Evolutionary conservation across 1,139 yeast species (phyloP).

Genomic region (Blastobotrys persicus): DNA sequence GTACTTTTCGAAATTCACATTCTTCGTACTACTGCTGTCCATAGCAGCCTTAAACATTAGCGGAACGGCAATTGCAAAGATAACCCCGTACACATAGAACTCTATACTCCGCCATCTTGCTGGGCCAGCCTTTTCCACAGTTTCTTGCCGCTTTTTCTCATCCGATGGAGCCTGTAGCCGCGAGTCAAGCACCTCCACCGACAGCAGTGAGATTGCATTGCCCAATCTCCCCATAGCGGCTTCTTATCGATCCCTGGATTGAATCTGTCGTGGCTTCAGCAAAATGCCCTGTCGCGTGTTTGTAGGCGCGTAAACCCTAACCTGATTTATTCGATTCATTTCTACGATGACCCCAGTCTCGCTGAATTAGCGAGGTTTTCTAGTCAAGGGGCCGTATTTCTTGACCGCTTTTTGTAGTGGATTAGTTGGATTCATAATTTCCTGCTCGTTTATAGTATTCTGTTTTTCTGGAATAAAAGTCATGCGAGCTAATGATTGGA

Average conservation of each 20-base stretch:
- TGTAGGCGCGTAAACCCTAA: neutral
- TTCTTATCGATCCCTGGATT: too few relatives aligned
- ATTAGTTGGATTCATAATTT: too few relatives aligned
- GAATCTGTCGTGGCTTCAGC: neutral
- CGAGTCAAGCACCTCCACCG: slow-evolving; percentile 74
- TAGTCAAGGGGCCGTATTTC: too few relatives aligned
- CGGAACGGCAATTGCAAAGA: slow-evolving; percentile 71
- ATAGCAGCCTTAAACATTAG: slow-evolving; percentile 77
- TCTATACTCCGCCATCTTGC: slow-evolving; percentile 77
- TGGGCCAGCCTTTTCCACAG: slow-evolving; percentile 47
- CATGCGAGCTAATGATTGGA: too few relatives aligned
- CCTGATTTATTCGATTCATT: too few relatives aligned
- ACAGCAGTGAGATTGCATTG: slow-evolving; percentile 41
- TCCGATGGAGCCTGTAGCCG: slow-evolving; percentile 60
- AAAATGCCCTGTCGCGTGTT: too few relatives aligned
- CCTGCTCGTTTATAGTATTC: too few relatives aligned
- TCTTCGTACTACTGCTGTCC: slow-evolving; percentile 66
- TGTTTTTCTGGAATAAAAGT: too few relatives aligned
- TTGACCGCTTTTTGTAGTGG: too few relatives aligned
- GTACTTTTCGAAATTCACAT: slow-evolving; percentile 70
- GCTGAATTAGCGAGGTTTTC: too few relatives aligned
- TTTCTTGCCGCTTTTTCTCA: slow-evolving; percentile 41
- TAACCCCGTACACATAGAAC: slow-evolving; percentile 61
- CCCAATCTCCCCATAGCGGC: slow-evolving; percentile 4
- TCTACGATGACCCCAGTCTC: too few relatives aligned